Base-by-base conservation (phyloP, 306 rosid genomes). In the Datisca glomerata region DNA sequence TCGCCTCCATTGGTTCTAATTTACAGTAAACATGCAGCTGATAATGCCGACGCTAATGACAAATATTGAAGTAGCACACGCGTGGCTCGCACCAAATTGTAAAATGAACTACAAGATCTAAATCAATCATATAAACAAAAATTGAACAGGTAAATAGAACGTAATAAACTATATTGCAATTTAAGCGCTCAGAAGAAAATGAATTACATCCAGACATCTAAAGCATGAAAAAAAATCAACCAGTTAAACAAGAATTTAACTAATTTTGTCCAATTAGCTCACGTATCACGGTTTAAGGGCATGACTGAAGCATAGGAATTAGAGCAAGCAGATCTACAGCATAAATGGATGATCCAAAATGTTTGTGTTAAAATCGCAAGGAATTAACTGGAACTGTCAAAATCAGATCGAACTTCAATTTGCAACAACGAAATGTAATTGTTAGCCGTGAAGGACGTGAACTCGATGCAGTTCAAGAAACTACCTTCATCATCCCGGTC, bases 401-500 rank as follows among this genome's bases (percentile, higher is more conserved):
- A 25, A 35, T 42, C 21, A 50, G 48, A 71, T 69, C 63, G 56
- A 62, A 61, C 38, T 16, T 14, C 11, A 31, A 43, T 18, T 18
- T 42, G 7, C 3, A 39, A 20, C 8, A 46, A 12, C 2, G 43
- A 51, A n/a, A 20, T 39, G 8, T 8, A 41, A 18, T 1, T n/a
- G 36, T 35, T 24, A 32, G 48, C 5, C 41, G 29, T n/a, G 47
- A 21, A 39, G 13, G 55, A 35, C n/a, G 25, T 2, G 24, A 18
- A 29, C 27, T 31, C 16, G 37, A 49, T 6, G 28, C 18, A 39
- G 39, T 45, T 27, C 18, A 31, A 51, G 45, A 46, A 11, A 49
- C 41, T 45, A 91, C 98, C 91, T 84, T 91, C 98, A 36, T 91
- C 98, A 21, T 54, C 59, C 25, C 50, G 50, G 32, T 54, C 59